Evolutionary conservation across 2,329 filamentous ascomycete species (phyloP).

Genomic region (Colletotrichum agaves): DNA sequence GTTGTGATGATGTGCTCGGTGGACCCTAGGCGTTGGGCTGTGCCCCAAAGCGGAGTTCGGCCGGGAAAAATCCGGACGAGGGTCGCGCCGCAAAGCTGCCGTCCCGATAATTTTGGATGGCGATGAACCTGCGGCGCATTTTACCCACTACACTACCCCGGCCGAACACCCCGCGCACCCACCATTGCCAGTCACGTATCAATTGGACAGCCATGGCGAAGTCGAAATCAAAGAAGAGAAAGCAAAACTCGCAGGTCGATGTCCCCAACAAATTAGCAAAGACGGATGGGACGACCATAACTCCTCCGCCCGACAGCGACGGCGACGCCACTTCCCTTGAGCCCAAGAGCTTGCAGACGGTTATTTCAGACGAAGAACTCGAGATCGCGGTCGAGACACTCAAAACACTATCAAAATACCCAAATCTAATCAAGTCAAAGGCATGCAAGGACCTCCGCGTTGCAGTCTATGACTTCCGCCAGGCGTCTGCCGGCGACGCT

Average conservation of each 20-base stretch:
- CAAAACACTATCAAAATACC: slow-evolving; percentile 66
- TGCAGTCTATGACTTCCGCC: slow-evolving; percentile 75
- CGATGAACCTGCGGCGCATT: neutral
- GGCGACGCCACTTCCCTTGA: slow-evolving; percentile 49
- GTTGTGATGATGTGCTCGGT: too few relatives aligned
- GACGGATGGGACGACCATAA: slow-evolving; percentile 45
- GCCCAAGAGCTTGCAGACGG: slow-evolving; percentile 61
- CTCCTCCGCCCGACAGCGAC: slow-evolving; percentile 44
- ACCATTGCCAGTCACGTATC: neutral
- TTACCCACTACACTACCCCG: neutral
- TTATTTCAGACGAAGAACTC: slow-evolving; percentile 72
- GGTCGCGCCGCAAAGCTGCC: neutral
- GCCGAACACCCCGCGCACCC: neutral
- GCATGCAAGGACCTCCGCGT: slow-evolving; percentile 73
- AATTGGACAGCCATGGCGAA: slow-evolving; percentile 50
- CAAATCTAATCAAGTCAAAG: slow-evolving; percentile 73
- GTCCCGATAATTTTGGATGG: neutral
- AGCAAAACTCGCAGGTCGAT: slow-evolving; percentile 52
- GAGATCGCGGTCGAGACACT: slow-evolving; percentile 75
- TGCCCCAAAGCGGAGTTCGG: too few relatives aligned
- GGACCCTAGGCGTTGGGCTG: too few relatives aligned
- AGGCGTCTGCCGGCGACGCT: slow-evolving; percentile 72
- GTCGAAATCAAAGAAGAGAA: slow-evolving; percentile 58
- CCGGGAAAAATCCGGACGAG: too few relatives aligned
- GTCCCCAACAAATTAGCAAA: slow-evolving; percentile 53